Base-by-base conservation (phyloP, 306 rosid genomes). In the Lotus japonicus region DNA sequence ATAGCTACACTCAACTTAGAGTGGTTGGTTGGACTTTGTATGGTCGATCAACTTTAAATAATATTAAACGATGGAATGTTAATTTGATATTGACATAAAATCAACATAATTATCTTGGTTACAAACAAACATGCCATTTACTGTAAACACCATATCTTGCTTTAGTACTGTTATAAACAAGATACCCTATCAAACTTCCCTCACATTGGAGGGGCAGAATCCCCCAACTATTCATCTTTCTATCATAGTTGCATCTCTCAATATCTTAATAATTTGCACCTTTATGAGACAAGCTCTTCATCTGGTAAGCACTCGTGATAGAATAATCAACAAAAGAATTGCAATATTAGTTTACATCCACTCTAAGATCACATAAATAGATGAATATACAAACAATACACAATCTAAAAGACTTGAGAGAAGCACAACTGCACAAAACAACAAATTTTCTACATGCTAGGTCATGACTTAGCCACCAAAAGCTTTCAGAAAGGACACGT, bases 361-460 rank as follows among this genome's bases (percentile, higher is more conserved):
- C 57, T 50, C 59, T 56, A 74, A 54, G 9, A 31, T 43, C 56
- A 74, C 53, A 68, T 41, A 31, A 58, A 64, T 70, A 69, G 42
- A 70, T 19, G 61, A 70, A 59, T 71, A 70, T 65, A 64, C 33
- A 64, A 21, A 64, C 33, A 26, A 53, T 18, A 35, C 54, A 70
- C 6, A 81, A 63, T 16, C 58, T 42, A 19, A 50, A 23, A n/a
- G 28, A 77, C 42, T 43, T 11, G 63, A 43, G 21, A 23, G 64
- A 64, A 73, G 12, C 31, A 33, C 61, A 70, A 69, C 68, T 56
- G 71, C 74, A 82, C 69, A 78, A 53, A 31, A 31, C 74, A 77
- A 1, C 41, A 74, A 70, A 41, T 54, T 60, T 70, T 64, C 50
- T 69, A 67, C 8, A 41, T 39, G 61, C 49, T 43, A 50, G 23